Base-by-base conservation (phyloP, 768 basidiomycete genomes). In the Rhodosporidiobolus odoratus region DNA sequence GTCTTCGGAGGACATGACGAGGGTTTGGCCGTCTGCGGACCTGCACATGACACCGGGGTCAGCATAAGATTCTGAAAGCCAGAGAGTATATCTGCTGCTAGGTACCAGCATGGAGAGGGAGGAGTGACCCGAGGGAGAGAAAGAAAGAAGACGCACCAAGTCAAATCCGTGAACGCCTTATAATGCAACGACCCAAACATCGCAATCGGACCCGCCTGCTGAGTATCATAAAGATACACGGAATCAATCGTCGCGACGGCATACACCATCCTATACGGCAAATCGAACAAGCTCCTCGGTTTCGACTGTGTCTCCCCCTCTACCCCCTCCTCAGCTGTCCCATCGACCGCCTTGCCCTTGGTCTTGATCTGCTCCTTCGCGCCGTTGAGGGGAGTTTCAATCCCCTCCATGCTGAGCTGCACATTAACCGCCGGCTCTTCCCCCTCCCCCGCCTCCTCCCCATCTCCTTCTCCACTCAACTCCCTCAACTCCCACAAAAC, bases 221-320 rank as follows among this genome's bases (percentile, higher is more conserved):
- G 96, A 7, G 94, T 98, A 78, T 99, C 96, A 78, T 99, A 93
- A 62, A 99, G 88, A 35, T 90, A 85, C 54, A 99, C 87, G 0
- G 91, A 88, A 80, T 99, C 96, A 87, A 93, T 96, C 30, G 95
- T 96, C 58, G 92, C 89, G 23, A 98, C 92, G 2, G 96, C 92
- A 76, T 89, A 98, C 52, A 97, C 80, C 88, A 97, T 90, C 60
- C 96, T 84, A 79, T 98, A 97, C 4, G 94, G 91, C 58, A 98
- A 80, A 15, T 90, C 86, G 78, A 98, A 97, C 4, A 96, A 83
- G 21, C 90, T 88, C 23, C 84, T 85, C 1, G 77, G 64, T 25
- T 38, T 32, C 47, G 5, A 48, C 50, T 56, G 38, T 16, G 17
- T 57, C 23, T 63, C 58, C 30, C 60, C 69, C 62, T 45, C 48